These are phyloP conservation scores for Glycine soja DNA, from an alignment of 306 rosid genomes.

Conservation along the genomic window DNA sequence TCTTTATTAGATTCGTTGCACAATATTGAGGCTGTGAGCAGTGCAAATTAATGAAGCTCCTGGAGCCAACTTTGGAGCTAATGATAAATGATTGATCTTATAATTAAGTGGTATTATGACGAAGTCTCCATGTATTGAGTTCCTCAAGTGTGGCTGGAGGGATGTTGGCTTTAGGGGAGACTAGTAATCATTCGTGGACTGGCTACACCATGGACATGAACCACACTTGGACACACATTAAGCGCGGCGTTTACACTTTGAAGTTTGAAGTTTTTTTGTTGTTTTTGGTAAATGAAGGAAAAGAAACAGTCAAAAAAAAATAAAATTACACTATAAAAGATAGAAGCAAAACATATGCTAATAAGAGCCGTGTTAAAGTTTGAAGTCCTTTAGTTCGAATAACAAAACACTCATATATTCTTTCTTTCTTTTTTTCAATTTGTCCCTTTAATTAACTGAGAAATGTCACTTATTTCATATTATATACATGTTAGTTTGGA, in stretches of 20 bases:
- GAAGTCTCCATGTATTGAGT: not conserved
- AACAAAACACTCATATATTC: too few species aligned
- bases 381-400: too few species aligned
- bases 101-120: not conserved
- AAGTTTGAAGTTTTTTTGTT: not conserved
- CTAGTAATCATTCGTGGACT: not conserved
- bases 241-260: not conserved
- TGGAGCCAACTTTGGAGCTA: not conserved
- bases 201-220: not conserved
- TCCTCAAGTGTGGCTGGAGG: not conserved
- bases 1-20: not conserved
- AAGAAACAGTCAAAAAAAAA: too few species aligned
- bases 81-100: constrained; percentile 4
- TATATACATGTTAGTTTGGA: too few species aligned
- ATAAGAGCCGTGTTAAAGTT: too few species aligned
- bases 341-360: too few species aligned
- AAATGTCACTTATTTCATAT: too few species aligned
- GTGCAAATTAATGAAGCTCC: not conserved
- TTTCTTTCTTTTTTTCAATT: too few species aligned
- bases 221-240: not conserved
- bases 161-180: constrained; percentile 18
- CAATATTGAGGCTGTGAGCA: not conserved
- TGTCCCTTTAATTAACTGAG: too few species aligned
- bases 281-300: too few species aligned
- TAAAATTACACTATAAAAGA: too few species aligned